Percentiles rank a stretch among this genome's conserved stretches.
Conservation (phyloP, 192 early-diverging fungal species). For the Entomortierella parvispora region DNA sequence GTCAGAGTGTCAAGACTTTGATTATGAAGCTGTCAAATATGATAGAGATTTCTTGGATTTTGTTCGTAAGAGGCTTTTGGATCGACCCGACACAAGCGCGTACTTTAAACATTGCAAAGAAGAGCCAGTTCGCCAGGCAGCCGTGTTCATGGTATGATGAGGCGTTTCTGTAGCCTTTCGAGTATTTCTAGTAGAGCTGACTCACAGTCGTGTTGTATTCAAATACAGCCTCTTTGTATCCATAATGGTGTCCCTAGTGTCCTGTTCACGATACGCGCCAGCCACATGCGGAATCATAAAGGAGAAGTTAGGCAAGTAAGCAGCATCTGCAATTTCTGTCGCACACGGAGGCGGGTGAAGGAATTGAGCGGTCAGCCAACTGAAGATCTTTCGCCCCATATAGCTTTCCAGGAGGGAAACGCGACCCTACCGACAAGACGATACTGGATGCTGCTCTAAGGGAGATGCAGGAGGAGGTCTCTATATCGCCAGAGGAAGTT, state of each 20-base stretch:
- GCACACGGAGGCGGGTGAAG: no score
- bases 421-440: constrained; percentile 66
- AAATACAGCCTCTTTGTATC: constrained; percentile 66
- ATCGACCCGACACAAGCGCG: constrained; percentile 24
- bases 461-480: constrained; percentile 85
- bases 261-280: constrained; percentile 81
- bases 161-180: constrained; percentile 17
- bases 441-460: constrained; percentile 75
- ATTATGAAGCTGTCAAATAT: constrained; percentile 11
- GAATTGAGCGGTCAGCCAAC: no score
- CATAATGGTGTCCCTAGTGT: constrained; percentile 70
- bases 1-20: background rate
- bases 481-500: constrained; percentile 55
- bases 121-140: constrained; percentile 37
- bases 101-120: constrained; percentile 34
- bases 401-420: constrained; percentile 84
- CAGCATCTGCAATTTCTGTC: background rate
- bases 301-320: constrained; percentile 76
- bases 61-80: constrained; percentile 14
- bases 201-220: no score
- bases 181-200: no score
- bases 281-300: constrained; percentile 71
- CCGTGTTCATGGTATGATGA: constrained; percentile 37
- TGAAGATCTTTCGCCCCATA: no score
- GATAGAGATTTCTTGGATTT: constrained; percentile 25